phyloP scores from a whole-genome alignment of 345 rosid species.

The Hirschfeldia incana region DNA sequence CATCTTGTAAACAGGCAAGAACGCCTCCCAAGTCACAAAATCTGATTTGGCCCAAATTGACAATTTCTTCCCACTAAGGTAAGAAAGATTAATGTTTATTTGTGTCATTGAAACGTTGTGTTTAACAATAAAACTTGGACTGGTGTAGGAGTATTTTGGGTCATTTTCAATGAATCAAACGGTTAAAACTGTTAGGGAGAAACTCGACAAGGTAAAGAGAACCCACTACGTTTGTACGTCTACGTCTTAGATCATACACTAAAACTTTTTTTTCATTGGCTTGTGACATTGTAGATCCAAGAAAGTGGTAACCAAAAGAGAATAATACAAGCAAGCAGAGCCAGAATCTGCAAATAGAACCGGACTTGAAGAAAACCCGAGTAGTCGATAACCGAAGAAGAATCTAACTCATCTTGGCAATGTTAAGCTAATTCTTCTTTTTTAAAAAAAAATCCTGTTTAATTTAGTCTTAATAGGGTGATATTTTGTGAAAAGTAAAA shows the following conservation, averaged over 20 bases:
- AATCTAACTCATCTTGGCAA: constrained; percentile 43
- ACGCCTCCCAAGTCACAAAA: constrained; percentile 24
- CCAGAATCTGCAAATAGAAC: constrained; percentile 44
- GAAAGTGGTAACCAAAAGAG: constrained; percentile 40
- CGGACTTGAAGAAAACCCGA: constrained; percentile 59
- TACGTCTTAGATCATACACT: neutral
- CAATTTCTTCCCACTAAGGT: too few species aligned
- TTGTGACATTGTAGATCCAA: constrained; percentile 46
- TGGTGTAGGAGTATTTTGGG: constrained; percentile 71
- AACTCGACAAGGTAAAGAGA: constrained; percentile 72
- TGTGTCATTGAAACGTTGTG: neutral
- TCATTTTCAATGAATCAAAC: constrained; percentile 84
- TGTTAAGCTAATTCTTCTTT: neutral
- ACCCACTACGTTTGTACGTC: neutral
- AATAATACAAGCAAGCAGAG: constrained; percentile 60
- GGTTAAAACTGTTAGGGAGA: constrained; percentile 67
- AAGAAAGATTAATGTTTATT: neutral
- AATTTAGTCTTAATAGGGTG: too few species aligned
- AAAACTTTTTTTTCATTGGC: neutral
- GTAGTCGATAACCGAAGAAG: constrained; percentile 68
- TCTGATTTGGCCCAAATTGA: neutral
- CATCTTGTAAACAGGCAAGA: constrained; percentile 18
- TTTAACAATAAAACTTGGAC: constrained; percentile 1
- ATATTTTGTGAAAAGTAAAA: constrained; percentile 1
- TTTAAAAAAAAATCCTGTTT: too few species aligned